A percentile compares a stretch with the other conserved stretches of the same genome.
Evolutionary conservation across 2,329 filamentous ascomycete genomes (phyloP).

Genomic region (Aspergillus brunneoviolaceus): DNA sequence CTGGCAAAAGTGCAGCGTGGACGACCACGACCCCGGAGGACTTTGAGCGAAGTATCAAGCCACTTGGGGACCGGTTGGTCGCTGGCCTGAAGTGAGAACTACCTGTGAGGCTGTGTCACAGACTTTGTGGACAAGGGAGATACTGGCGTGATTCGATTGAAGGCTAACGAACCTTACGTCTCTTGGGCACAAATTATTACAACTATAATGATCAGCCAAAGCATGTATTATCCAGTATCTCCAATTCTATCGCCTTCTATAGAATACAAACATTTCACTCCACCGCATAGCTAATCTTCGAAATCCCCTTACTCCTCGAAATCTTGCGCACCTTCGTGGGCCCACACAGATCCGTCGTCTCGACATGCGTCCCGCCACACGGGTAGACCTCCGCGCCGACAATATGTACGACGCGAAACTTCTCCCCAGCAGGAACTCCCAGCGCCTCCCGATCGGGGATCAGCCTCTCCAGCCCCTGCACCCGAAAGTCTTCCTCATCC

Average conservation of each 20-base stretch:
- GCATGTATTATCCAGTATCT: too few species aligned
- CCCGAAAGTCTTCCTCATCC: slow-evolving; percentile 61
- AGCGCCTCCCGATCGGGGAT: slow-evolving; percentile 51
- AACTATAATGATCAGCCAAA: too few species aligned
- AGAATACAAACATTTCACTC: background rate
- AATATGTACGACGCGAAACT: slow-evolving; percentile 67
- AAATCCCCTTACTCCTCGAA: slow-evolving; percentile 62
- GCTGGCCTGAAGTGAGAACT: background rate
- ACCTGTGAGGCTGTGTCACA: too few species aligned
- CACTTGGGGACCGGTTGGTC: slow-evolving; percentile 55
- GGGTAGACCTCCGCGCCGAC: slow-evolving; percentile 69
- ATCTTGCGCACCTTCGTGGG: slow-evolving; percentile 68
- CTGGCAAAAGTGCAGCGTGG: slow-evolving; percentile 58
- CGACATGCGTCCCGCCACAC: slow-evolving; percentile 73
- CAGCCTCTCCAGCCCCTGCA: slow-evolving; percentile 55
- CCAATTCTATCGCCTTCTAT: background rate
- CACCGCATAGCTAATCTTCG: slow-evolving; percentile 53
- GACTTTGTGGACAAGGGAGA: too few species aligned
- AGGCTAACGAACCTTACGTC: too few species aligned
- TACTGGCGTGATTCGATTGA: too few species aligned
- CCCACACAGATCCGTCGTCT: slow-evolving; percentile 53
- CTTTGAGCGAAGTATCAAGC: slow-evolving; percentile 51
- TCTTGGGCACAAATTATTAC: too few species aligned
- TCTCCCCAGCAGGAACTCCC: slow-evolving; percentile 50
- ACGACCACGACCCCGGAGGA: slow-evolving; percentile 35